Evolutionary conservation across 2,329 filamentous ascomycete genomes (phyloP).

Genomic region (Fusarium sp.): DNA sequence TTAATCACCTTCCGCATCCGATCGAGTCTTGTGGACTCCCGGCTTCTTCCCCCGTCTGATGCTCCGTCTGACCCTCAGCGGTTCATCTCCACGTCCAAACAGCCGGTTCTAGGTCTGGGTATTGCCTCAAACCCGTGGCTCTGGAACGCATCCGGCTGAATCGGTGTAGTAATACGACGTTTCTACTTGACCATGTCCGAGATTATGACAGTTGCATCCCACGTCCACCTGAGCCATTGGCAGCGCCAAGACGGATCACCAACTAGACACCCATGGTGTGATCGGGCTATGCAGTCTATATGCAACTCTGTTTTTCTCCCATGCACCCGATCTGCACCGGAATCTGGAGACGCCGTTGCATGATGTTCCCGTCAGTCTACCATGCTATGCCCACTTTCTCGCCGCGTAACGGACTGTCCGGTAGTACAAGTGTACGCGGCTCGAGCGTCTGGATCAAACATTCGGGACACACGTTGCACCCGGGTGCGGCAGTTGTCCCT

Average conservation of each 20-base stretch:
- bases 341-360: conserved; percentile 8
- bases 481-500: conserved; percentile 2
- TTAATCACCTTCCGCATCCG: conserved; percentile 30
- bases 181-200: neutral
- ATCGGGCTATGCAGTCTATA: conserved; percentile 4
- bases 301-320: neutral
- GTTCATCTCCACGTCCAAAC: neutral
- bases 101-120: neutral
- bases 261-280: conserved; percentile 18
- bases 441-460: neutral
- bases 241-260: neutral
- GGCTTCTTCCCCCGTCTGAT: neutral
- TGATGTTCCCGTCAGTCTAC: neutral
- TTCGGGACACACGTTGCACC: conserved; percentile 1
- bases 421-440: neutral
- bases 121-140: neutral
- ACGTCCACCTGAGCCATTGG: neutral
- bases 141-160: neutral
- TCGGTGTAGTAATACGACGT: neutral
- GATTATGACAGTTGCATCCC: conserved; percentile 1
- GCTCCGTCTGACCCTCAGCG: neutral
- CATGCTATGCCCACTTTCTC: neutral
- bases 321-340: neutral
- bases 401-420: neutral
- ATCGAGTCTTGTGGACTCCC: neutral